Evolutionary conservation across 306 rosid species (phyloP), one percentile per base, ranked within the genome.

Genomic region (Prunus padus): DNA sequence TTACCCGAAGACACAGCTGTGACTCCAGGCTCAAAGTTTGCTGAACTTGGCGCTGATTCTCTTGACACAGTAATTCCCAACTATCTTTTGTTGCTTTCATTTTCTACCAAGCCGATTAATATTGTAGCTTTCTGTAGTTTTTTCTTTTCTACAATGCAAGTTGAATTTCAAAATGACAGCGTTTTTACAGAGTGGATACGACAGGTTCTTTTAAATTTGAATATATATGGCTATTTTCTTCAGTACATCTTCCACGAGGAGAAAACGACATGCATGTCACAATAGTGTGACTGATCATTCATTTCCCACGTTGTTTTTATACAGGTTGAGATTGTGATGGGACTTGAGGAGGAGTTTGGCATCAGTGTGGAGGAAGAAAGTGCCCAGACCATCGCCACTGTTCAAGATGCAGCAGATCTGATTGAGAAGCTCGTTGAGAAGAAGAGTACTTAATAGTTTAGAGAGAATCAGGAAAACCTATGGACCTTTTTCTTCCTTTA

Each of bases 281-380:
- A 37, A 5, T 9, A 37, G 7, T 37, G 42, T 37, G 42, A 37
- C 42, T 37, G 42, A 37, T 37, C 42, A 37, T 37, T 37, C 42
- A 7, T 37, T 37, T 37, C 42, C 42, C 42, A 7, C 9, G 7
- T 37, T 37, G 42, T 7, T 37, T 37, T 37, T 37, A 26, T 79
- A 61, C 76, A 95, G 97, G 99, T 95, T 69, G 97, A 95, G 90
- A 95, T 95, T 82, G 98, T 92, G 86, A 92, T 92, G 98, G 97
- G 99, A 63, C 93, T 95, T 42, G 98, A 95, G 82, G 99, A 95
- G 86, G 92, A 78, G 20, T 95, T 92, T 31, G 89, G 89, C 3
- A 95, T 94, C 86, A 60, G 88, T 59, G 88, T 82, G 64, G 91
- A 85, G 72, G 98, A 94, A 83, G 97, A 94, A 61, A 91, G 89